A percentile compares a stretch with the other conserved stretches of the same genome.
These are phyloP conservation scores for Trypanosoma theileri DNA, from an alignment of 208 protist genomes.

Conservation along the genomic window DNA sequence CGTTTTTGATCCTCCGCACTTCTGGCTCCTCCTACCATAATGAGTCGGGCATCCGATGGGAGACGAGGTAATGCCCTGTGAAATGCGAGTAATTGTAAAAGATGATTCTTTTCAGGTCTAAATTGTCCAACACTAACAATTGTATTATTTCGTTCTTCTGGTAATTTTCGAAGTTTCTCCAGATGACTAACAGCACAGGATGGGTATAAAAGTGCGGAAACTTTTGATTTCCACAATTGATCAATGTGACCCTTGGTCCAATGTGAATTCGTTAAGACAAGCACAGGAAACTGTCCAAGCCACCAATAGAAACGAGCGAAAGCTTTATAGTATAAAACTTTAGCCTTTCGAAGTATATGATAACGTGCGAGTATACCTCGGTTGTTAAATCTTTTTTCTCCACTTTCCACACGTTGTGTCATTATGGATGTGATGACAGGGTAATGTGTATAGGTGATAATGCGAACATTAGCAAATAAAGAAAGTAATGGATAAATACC, in stretches of 20 bases:
- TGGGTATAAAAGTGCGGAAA: slow-evolving; percentile 81
- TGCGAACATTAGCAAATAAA: slow-evolving; percentile 67
- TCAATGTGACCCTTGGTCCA: slow-evolving; percentile 96
- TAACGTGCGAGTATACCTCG: slow-evolving; percentile 39
- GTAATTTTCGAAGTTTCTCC: slow-evolving; percentile 23
- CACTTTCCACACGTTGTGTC: slow-evolving; percentile 52
- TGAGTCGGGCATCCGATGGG: slow-evolving; percentile 44
- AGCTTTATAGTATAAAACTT: slow-evolving; percentile 87
- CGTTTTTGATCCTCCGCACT: slow-evolving; percentile 74
- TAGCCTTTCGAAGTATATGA: slow-evolving; percentile 47
- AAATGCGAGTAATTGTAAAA: slow-evolving; percentile 93
- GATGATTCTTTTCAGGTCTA: slow-evolving; percentile 98
- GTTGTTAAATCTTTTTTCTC: slow-evolving; percentile 81
- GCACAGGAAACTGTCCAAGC: slow-evolving; percentile 70
- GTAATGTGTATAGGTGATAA: slow-evolving; percentile 98
- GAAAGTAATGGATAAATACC: slow-evolving; percentile 94
- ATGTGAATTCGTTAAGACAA: slow-evolving; percentile 95
- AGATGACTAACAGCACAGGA: slow-evolving; percentile 88
- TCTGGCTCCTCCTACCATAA: slow-evolving; percentile 90
- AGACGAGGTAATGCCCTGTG: slow-evolving; percentile 36
- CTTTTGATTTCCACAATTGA: slow-evolving; percentile 70
- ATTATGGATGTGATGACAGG: slow-evolving; percentile 94
- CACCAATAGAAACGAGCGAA: slow-evolving; percentile 91
- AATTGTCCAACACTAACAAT: slow-evolving; percentile 97
- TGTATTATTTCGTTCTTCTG: slow-evolving; percentile 41